These are phyloP conservation scores for Carallia pectinifolia DNA, from an alignment of 345 rosid genomes.

Conservation along the genomic window DNA sequence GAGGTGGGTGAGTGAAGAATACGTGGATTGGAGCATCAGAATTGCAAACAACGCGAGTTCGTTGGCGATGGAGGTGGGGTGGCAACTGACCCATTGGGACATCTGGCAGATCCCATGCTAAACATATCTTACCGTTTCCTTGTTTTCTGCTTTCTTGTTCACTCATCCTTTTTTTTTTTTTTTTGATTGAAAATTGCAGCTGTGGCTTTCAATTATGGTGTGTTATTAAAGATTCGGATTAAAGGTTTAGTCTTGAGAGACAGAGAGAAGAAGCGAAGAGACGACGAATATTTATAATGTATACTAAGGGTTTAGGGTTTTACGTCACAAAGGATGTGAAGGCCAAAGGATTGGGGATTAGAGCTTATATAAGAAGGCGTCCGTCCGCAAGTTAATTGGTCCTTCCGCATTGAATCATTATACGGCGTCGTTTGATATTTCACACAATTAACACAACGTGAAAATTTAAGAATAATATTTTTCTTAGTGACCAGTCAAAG, in stretches of 20 bases:
- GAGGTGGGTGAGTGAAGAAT: slow-evolving; percentile 4
- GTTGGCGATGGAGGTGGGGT: slow-evolving; percentile 64
- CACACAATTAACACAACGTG: too few relatives aligned
- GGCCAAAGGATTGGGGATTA: too few relatives aligned
- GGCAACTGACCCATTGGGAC: slow-evolving; percentile 67
- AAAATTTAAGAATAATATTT: too few relatives aligned
- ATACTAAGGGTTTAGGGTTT: slow-evolving; percentile 11
- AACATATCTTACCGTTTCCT: slow-evolving; percentile 23
- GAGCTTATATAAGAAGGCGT: too few relatives aligned
- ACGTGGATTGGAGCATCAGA: slow-evolving; percentile 72
- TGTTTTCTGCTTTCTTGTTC: slow-evolving; percentile 6
- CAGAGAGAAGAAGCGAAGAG: not conserved
- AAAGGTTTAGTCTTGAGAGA: not conserved
- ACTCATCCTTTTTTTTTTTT: slow-evolving; percentile 7
- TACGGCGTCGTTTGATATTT: too few relatives aligned
- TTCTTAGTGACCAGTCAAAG: too few relatives aligned
- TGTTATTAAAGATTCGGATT: not conserved
- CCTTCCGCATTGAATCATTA: too few relatives aligned
- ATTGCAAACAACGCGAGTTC: slow-evolving; percentile 66
- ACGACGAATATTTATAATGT: too few relatives aligned
- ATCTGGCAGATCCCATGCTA: slow-evolving; percentile 59
- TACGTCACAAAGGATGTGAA: not conserved
- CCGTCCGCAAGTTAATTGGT: too few relatives aligned
- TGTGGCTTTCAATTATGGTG: too few relatives aligned
- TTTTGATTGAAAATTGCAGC: not conserved